Base-by-base conservation (phyloP, 371 early-diverging fungal genomes). In the Mucor piriformis region DNA sequence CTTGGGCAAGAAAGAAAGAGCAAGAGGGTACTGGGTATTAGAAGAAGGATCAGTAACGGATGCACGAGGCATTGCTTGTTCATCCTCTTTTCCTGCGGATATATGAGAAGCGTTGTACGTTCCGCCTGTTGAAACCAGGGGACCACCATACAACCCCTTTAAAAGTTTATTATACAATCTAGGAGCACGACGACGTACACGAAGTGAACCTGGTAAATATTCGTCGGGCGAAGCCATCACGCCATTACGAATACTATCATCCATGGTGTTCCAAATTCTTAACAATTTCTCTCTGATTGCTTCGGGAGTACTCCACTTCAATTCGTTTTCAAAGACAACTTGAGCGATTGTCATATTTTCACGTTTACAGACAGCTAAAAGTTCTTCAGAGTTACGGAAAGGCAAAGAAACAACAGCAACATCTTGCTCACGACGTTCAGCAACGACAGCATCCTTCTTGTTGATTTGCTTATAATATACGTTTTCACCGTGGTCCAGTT, bases 221-320 rank as follows among this genome's bases (percentile, higher is more conserved):
- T 76, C 80, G 20, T 67, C 63, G 37, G 77, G 50, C 20, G 67
- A 60, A 34, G 80, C 80, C 73, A 81, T 73, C 35, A 81, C 81
- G 43, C 88, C 88, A 59, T 92, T 82, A 72, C 91, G 84, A 62
- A 96, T 96, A 57, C 92, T 91, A 59, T 91, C 86, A 70, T 95
- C 92, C 97, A 96, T 96, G 43, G 93, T 93, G 48, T 88, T 81
- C 97, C 97, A 96, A 56, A 96, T 91, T n/a, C 81, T 76, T 55
- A 90, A 70, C 1, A 91, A 80, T 62, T 89, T 78, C 53, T 80
- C 75, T 58, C 84, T 72, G 51, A 96, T 91, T 44, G 92, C 92
- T 25, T 87, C 87, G 32, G 91, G 85, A 8, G 83, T 84, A 29
- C 92, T 75, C 97, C 97, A 96, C 48, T 88, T 87, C 11, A 95